A percentile compares a stretch with the other conserved stretches of the same genome.
phyloP scores from a whole-genome alignment of 2,329 filamentous ascomycete species.

The Coccinonectria pachysandricola region DNA sequence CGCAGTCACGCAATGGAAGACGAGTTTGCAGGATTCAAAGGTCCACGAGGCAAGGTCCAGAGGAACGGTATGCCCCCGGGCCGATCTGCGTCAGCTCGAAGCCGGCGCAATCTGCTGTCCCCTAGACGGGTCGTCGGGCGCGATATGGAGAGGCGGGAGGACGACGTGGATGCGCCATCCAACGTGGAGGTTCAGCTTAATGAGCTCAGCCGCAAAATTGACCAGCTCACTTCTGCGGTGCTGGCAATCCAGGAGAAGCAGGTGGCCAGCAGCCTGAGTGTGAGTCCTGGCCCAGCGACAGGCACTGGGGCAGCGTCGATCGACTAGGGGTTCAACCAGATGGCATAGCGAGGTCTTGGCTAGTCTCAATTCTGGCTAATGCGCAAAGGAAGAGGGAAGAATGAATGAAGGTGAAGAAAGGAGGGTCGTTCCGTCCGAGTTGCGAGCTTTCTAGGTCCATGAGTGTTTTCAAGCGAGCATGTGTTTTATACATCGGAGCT shows the following conservation, averaged over 20 bases:
- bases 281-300: slow-evolving; percentile 2
- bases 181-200: slow-evolving; percentile 40
- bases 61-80: slow-evolving; percentile 8
- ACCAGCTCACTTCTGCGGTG: slow-evolving; percentile 44
- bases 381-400: too few species aligned
- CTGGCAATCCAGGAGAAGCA: slow-evolving; percentile 36
- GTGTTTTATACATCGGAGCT: too few species aligned
- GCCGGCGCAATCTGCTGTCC: slow-evolving; percentile 10
- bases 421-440: too few species aligned
- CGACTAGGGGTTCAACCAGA: slow-evolving; percentile 2
- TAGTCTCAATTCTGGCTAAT: too few species aligned
- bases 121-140: slow-evolving; percentile 9
- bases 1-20: slow-evolving; percentile 28
- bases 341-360: too few species aligned
- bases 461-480: too few species aligned
- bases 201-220: slow-evolving; percentile 48
- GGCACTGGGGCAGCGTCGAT: slow-evolving; percentile 6
- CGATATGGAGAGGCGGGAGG: slow-evolving; percentile 16
- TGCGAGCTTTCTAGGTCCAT: too few species aligned
- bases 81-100: slow-evolving; percentile 9
- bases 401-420: too few species aligned
- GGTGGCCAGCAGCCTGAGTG: too few species aligned
- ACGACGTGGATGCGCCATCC: slow-evolving; percentile 29
- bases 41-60: slow-evolving; percentile 25
- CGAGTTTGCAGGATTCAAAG: slow-evolving; percentile 39